Conservation (phyloP, 371 early-diverging fungal species). For the Mortierella sp. region DNA sequence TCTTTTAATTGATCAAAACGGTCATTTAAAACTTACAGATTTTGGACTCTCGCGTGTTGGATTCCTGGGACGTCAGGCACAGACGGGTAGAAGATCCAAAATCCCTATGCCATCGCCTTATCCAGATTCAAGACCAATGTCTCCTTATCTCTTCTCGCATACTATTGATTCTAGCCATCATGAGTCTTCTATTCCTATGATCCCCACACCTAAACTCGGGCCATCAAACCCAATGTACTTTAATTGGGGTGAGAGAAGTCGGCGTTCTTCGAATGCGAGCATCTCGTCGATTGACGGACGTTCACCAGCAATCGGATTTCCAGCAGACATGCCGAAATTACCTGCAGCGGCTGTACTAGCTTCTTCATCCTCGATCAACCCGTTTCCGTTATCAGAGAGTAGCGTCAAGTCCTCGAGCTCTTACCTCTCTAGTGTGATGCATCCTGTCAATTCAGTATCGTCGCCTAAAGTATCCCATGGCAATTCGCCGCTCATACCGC, state of each 20-base stretch:
- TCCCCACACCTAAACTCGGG: constrained; percentile 52
- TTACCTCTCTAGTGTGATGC: constrained; percentile 39
- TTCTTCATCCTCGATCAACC: constrained; percentile 41
- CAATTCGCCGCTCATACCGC: constrained; percentile 41
- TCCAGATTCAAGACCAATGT: constrained; percentile 49
- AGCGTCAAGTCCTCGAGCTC: constrained; percentile 56
- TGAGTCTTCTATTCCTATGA: constrained; percentile 52
- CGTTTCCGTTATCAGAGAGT: constrained; percentile 48
- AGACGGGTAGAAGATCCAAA: constrained; percentile 64
- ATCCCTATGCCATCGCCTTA: constrained; percentile 31
- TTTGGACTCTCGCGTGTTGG: constrained; percentile 94
- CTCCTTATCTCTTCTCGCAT: constrained; percentile 49
- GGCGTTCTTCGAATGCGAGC: constrained; percentile 54
- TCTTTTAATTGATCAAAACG: constrained; percentile 88
- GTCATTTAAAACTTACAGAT: constrained; percentile 95
- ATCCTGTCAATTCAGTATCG: constrained; percentile 37
- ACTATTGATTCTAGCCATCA: constrained; percentile 30
- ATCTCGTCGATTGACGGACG: constrained; percentile 34
- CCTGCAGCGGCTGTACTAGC: constrained; percentile 47
- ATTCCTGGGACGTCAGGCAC: constrained; percentile 84
- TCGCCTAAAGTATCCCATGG: constrained; percentile 47
- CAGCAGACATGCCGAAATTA: constrained; percentile 47
- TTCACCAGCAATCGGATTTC: constrained; percentile 29
- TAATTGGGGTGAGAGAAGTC: constrained; percentile 51
- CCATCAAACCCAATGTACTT: constrained; percentile 52